Evolutionary conservation across 441 rosid genomes (phyloP).

Genomic region (Corymbia calophylla): DNA sequence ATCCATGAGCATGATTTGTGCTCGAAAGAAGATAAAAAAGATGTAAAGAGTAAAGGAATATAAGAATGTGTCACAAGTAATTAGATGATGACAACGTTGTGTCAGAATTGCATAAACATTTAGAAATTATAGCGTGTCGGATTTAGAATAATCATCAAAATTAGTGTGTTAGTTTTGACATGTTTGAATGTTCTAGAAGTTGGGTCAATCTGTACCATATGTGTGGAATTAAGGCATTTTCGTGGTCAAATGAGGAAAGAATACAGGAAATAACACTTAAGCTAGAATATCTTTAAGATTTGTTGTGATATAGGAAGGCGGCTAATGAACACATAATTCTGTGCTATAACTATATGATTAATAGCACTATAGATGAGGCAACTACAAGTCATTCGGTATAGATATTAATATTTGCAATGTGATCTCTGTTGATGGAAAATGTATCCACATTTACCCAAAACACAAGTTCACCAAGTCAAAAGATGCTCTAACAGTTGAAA

Average conservation of each 20-base stretch:
- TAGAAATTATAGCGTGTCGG: rapidly evolving
- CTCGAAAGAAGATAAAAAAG: background rate
- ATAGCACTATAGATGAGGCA: too few species aligned
- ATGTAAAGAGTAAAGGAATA: background rate
- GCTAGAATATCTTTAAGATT: too few species aligned
- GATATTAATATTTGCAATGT: too few species aligned
- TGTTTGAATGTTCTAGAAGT: background rate
- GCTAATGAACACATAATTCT: too few species aligned
- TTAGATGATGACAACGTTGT: rapidly evolving
- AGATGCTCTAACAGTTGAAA: too few species aligned
- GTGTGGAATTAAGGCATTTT: background rate
- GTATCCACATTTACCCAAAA: rapidly evolving
- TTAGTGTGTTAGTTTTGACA: background rate
- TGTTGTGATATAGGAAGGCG: too few species aligned
- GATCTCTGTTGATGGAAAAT: too few species aligned
- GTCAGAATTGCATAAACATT: background rate
- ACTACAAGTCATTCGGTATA: too few species aligned
- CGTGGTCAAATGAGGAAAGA: too few species aligned
- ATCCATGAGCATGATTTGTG: background rate
- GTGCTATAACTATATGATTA: too few species aligned
- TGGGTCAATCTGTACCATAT: background rate
- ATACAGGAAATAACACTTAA: too few species aligned
- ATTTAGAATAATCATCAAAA: background rate
- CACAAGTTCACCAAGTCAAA: too few species aligned
- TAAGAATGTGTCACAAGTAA: rapidly evolving